phyloP scores from a whole-genome alignment of 176 grass and related monocot species.

The Zea mays region Zm-B73-REFERENCE-NAM-5.0 NC_050098.1:214858001-214858500 shows the following conservation, averaged over 20 bases:
- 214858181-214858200: constrained; percentile 26
- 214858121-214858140: too few species aligned
- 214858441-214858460: background rate
- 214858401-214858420: constrained; percentile 45
- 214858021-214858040: too few species aligned
- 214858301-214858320: background rate
- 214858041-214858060: too few species aligned
- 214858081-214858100: too few species aligned
- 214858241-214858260: constrained; percentile 33
- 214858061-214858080: too few species aligned
- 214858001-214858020: too few species aligned
- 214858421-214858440: background rate
- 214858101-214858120: too few species aligned
- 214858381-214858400: constrained; percentile 81
- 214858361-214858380: constrained; percentile 80
- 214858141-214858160: too few species aligned
- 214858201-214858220: constrained; percentile 55
- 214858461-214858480: constrained; percentile 38
- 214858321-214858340: constrained; percentile 35
- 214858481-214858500: constrained; percentile 65
- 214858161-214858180: too few species aligned
- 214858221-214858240: constrained; percentile 59
- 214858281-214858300: background rate
- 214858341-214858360: constrained; percentile 73
- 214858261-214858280: too few species aligned